A percentile compares a stretch with the other conserved stretches of the same genome.
These are phyloP conservation scores for Graphilbum ipis-grandicollis DNA, from an alignment of 2,329 filamentous ascomycete species.

Conservation along the genomic window DNA sequence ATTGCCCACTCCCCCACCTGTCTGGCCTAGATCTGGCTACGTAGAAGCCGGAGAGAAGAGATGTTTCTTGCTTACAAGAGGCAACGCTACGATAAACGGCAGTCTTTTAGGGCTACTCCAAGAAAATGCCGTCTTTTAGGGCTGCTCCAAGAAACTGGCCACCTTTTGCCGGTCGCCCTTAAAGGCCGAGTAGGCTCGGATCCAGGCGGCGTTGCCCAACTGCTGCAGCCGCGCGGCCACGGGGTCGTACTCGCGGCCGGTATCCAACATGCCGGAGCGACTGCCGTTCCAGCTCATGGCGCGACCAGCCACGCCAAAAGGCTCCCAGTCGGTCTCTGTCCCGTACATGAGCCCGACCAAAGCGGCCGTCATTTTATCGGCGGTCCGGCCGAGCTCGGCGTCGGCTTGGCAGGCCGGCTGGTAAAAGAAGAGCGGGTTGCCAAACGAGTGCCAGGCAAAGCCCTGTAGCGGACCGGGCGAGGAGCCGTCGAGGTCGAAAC, in stretches of 20 bases:
- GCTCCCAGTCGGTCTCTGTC: not conserved
- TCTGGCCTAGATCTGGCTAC: too few species aligned
- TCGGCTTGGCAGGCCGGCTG: constrained; percentile 3
- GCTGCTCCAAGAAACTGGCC: too few species aligned
- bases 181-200: constrained; percentile 1
- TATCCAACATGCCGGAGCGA: not conserved
- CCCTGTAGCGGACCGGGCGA: not conserved
- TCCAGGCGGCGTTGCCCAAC: not conserved
- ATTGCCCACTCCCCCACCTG: too few species aligned
- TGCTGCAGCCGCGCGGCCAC: not conserved
- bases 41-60: too few species aligned
- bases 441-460: constrained; percentile 6
- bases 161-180: not conserved
- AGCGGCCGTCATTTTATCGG: not conserved
- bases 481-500: not conserved
- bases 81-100: too few species aligned
- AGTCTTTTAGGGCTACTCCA: too few species aligned
- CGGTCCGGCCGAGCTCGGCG: constrained; percentile 1
- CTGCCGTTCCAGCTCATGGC: constrained; percentile 4
- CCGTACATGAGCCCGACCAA: constrained; percentile 1
- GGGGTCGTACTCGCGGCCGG: not conserved
- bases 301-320: not conserved
- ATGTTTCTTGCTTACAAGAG: too few species aligned
- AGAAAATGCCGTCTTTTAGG: too few species aligned
- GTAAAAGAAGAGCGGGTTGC: constrained; percentile 4